Evolutionary conservation across 2,329 filamentous ascomycete species (phyloP).

Genomic region (Cladosporium sp.): DNA sequence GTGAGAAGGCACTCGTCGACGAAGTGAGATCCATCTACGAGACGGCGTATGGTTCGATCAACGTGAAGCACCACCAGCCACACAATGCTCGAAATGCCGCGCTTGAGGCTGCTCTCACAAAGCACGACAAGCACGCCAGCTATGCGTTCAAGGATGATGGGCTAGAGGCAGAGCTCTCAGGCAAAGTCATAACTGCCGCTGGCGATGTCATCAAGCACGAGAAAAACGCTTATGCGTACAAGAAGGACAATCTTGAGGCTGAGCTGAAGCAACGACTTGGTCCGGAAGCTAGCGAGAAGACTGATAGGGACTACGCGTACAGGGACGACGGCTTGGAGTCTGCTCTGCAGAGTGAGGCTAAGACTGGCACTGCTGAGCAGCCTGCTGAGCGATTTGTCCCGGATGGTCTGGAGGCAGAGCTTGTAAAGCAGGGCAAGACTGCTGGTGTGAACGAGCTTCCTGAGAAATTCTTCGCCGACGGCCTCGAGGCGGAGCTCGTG

Average conservation of each 20-base stretch:
- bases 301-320: conserved; percentile 10
- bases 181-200: background rate
- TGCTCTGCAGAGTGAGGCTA: background rate
- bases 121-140: conserved; percentile 25
- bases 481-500: background rate
- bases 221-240: background rate
- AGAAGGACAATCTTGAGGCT: conserved; percentile 6
- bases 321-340: conserved; percentile 18
- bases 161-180: conserved; percentile 26
- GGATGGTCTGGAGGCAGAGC: conserved; percentile 16
- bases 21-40: conserved; percentile 47
- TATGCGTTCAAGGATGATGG: conserved; percentile 27
- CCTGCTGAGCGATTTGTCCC: background rate
- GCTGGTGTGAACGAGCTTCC: background rate
- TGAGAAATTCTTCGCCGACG: background rate
- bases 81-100: background rate
- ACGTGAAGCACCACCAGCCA: conserved; percentile 28
- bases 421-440: conserved; percentile 5
- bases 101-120: conserved; percentile 29
- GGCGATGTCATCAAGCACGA: background rate
- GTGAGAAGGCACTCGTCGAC: conserved; percentile 37
- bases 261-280: background rate
- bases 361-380: background rate
- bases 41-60: conserved; percentile 42
- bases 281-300: background rate